A percentile compares a stretch with the other conserved stretches of the same genome.
These are phyloP conservation scores for Mitragyna speciosa DNA, from an alignment of 257 asterid genomes.

Conservation along the genomic window DNA sequence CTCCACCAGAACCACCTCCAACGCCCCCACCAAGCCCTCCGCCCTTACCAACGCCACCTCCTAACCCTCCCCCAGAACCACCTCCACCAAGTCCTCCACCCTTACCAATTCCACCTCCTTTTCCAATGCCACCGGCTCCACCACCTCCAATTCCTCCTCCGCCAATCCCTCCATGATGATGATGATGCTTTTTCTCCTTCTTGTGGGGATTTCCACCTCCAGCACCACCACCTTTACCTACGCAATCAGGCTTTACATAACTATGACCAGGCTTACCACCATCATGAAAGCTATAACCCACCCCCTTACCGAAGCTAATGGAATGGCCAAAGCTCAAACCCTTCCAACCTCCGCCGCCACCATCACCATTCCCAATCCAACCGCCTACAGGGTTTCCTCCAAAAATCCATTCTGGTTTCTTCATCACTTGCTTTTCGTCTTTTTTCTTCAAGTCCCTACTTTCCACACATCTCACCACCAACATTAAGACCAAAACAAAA, in stretches of 20 bases:
- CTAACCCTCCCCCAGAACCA: conserved; percentile 9
- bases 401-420: conserved; percentile 22
- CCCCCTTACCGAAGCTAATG: conserved; percentile 10
- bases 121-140: conserved; percentile 11
- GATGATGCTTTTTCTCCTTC: not conserved
- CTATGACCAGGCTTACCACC: not conserved
- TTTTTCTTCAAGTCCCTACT: conserved; percentile 32
- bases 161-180: conserved; percentile 1
- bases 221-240: conserved; percentile 18
- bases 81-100: too few relatives aligned
- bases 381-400: conserved; percentile 14
- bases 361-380: not conserved
- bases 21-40: conserved; percentile 14
- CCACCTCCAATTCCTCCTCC: conserved; percentile 6
- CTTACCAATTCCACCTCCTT: too few relatives aligned
- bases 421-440: conserved; percentile 3
- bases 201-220: conserved; percentile 11
- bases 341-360: not conserved
- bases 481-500: conserved; percentile 23
- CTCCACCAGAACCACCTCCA: conserved; percentile 3
- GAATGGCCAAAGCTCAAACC: conserved; percentile 17
- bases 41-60: conserved; percentile 15
- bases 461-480: conserved; percentile 28
- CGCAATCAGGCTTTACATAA: conserved; percentile 21
- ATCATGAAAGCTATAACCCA: conserved; percentile 10